Evolutionary conservation across 345 rosid genomes (phyloP).

Genomic region (Rhodamnia rubescens): DNA sequence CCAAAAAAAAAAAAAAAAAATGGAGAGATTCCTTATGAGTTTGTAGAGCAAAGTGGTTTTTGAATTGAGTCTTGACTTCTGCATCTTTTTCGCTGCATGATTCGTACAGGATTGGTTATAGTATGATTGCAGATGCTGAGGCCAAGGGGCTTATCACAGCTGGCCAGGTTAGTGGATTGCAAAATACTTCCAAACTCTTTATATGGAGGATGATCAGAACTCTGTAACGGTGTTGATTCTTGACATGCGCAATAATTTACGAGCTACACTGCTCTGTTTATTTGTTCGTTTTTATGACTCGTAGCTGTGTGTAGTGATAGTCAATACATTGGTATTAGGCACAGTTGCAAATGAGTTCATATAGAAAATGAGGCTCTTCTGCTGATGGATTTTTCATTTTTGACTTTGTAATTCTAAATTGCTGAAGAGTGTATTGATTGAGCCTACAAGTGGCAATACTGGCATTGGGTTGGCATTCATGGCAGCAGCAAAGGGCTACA

Average conservation of each 20-base stretch:
- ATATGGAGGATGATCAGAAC: background rate
- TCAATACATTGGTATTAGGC: background rate
- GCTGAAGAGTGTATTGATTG: conserved; percentile 70
- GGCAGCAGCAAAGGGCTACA: conserved; percentile 84
- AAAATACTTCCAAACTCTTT: background rate
- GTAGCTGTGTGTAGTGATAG: background rate
- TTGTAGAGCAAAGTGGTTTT: background rate
- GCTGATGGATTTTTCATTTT: background rate
- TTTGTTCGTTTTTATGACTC: background rate
- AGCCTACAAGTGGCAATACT: conserved; percentile 96
- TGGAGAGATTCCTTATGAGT: background rate
- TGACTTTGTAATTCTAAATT: background rate
- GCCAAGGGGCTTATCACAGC: conserved; percentile 62
- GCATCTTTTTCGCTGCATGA: background rate
- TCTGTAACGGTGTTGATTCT: background rate
- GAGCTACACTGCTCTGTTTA: background rate
- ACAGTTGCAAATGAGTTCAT: background rate
- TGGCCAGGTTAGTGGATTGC: conserved; percentile 39
- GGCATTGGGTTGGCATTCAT: conserved; percentile 90
- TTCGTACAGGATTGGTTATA: conserved; percentile 67
- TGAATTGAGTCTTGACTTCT: background rate
- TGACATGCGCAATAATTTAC: background rate
- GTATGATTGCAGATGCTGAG: conserved; percentile 89
- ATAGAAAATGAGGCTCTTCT: background rate
- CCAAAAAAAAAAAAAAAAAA: background rate